A percentile compares a stretch with the other conserved stretches of the same genome.
Conservation (phyloP, 345 rosid genomes). For the Raphanus sativus region DNA sequence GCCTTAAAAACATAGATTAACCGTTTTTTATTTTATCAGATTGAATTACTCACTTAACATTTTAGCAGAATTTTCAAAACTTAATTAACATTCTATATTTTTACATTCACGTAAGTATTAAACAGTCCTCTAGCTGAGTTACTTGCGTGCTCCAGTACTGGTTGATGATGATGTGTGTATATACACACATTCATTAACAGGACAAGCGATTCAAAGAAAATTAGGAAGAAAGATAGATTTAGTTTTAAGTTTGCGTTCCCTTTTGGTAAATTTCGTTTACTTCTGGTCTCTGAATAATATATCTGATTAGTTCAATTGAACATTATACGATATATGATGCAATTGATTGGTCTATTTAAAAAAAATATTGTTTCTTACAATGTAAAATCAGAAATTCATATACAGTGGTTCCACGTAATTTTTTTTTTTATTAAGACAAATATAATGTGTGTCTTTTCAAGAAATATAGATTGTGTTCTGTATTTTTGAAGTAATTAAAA, state of each 20-base stretch:
- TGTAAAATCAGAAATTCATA: neutral
- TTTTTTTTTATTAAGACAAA: neutral
- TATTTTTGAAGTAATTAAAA: neutral
- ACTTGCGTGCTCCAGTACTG: no score
- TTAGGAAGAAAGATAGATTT: neutral
- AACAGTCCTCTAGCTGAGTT: no score
- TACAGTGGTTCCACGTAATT: constrained; percentile 1
- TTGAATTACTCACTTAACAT: no score
- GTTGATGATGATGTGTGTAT: no score
- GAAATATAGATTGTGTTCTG: neutral
- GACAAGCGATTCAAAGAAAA: neutral
- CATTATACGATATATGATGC: neutral
- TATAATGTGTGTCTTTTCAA: neutral
- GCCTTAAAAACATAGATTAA: no score
- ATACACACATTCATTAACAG: neutral
- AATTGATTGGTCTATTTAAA: constrained; percentile 17
- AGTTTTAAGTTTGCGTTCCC: neutral
- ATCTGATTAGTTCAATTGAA: neutral
- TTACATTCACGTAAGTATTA: no score
- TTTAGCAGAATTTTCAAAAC: no score
- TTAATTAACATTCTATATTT: no score
- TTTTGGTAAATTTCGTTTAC: constrained; percentile 33
- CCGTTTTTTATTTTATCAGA: no score
- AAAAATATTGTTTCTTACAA: neutral
- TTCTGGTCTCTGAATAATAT: constrained; percentile 40